phyloP scores from a whole-genome alignment of 768 basidiomycete species.

The Lenzites betulinus region DNA sequence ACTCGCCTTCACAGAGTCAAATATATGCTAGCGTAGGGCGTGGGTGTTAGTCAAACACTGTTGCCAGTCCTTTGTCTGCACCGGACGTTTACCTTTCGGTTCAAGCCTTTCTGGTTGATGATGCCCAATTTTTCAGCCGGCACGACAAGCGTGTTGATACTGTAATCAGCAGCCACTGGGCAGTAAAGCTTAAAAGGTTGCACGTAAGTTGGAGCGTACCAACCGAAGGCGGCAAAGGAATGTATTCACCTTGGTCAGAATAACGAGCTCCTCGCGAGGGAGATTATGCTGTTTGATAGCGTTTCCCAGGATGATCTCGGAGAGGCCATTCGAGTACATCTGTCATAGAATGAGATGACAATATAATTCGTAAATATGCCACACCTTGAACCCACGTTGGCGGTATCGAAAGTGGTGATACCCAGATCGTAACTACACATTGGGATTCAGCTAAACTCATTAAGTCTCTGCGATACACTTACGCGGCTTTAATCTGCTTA shows the following conservation, averaged over 20 bases:
- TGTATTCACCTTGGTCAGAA: constrained; percentile 45
- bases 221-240: background rate
- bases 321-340: constrained; percentile 43
- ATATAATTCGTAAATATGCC: too few relatives aligned
- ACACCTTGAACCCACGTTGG: constrained; percentile 34
- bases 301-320: constrained; percentile 45
- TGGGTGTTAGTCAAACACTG: background rate
- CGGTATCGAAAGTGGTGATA: constrained; percentile 43
- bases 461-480: constrained; percentile 31
- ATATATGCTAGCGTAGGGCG: constrained; percentile 55
- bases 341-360: constrained; percentile 11
- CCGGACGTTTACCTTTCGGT: constrained; percentile 35
- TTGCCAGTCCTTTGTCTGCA: background rate
- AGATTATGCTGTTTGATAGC: constrained; percentile 45
- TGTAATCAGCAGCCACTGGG: constrained; percentile 14
- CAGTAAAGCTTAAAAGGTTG: constrained; percentile 41
- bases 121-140: constrained; percentile 31
- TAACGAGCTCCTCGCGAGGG: constrained; percentile 49
- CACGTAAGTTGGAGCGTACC: constrained; percentile 41
- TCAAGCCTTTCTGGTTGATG: constrained; percentile 40
- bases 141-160: background rate
- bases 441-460: constrained; percentile 5
- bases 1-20: constrained; percentile 63
- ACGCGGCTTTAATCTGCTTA: constrained; percentile 42
- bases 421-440: constrained; percentile 44